Conservation (phyloP, 148 eudicot genomes). For the Amaranthus cruentus region DNA sequence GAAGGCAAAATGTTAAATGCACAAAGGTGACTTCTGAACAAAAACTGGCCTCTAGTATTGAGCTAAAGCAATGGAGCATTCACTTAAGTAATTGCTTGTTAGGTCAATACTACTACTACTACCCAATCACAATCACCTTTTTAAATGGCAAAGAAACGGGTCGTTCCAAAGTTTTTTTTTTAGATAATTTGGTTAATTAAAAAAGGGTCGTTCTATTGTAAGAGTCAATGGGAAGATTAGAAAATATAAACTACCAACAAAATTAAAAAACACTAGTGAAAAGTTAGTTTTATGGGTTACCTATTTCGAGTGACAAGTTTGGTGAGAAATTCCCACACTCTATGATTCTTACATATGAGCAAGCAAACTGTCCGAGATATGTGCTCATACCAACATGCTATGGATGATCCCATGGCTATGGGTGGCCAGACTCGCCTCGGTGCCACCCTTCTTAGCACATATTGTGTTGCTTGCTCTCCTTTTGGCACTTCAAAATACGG, state of each 20-base stretch:
- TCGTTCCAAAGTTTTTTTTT: background rate
- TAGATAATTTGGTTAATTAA: constrained; percentile 3
- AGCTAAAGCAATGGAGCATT: background rate
- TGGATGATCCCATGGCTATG: constrained; percentile 69
- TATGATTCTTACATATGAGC: constrained; percentile 72
- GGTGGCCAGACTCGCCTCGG: constrained; percentile 85
- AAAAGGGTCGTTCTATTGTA: background rate
- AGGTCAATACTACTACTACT: background rate
- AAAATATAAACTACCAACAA: background rate
- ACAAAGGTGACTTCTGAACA: background rate
- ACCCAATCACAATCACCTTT: constrained; percentile 6
- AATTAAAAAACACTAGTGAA: too few species aligned
- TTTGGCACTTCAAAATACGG: constrained; percentile 84
- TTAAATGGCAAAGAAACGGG: background rate
- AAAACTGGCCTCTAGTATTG: constrained; percentile 1
- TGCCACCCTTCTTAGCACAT: constrained; percentile 69
- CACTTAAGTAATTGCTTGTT: constrained; percentile 6
- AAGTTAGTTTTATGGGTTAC: constrained; percentile 28
- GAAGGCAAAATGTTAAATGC: constrained; percentile 5
- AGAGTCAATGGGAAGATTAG: constrained; percentile 8
- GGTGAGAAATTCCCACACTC: constrained; percentile 70
- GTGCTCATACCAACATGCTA: constrained; percentile 95
- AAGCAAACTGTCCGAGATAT: constrained; percentile 68
- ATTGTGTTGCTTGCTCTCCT: constrained; percentile 71
- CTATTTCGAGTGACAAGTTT: constrained; percentile 79